A percentile compares a stretch with the other conserved stretches of the same genome.
Evolutionary conservation across 2,329 filamentous ascomycete species (phyloP).

Genomic region (Diaporthe capsici): DNA sequence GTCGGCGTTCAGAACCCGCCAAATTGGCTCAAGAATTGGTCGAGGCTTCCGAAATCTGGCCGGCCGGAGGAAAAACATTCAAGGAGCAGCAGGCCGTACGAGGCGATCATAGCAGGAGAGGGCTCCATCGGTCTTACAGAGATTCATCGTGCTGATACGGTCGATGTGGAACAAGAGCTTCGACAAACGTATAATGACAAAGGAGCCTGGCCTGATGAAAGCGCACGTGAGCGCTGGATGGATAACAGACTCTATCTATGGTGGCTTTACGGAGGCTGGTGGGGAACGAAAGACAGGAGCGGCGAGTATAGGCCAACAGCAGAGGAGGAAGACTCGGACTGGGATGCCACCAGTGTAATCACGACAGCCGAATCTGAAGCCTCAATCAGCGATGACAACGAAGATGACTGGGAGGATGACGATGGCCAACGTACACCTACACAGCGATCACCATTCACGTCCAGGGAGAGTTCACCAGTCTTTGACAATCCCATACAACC

Average conservation of each 20-base stretch:
- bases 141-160: slow-evolving; percentile 72
- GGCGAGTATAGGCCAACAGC: slow-evolving; percentile 78
- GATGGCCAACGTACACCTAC: slow-evolving; percentile 80
- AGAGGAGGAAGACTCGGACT: slow-evolving; percentile 60
- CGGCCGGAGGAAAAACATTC: slow-evolving; percentile 40
- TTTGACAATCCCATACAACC: slow-evolving; percentile 75
- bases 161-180: slow-evolving; percentile 87
- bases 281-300: slow-evolving; percentile 85
- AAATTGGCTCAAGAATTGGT: slow-evolving; percentile 71
- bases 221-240: slow-evolving; percentile 74
- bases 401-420: slow-evolving; percentile 50
- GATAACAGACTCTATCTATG: slow-evolving; percentile 84
- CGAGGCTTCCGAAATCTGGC: slow-evolving; percentile 55
- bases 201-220: slow-evolving; percentile 51
- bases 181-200: slow-evolving; percentile 63
- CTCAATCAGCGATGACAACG: slow-evolving; percentile 44
- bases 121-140: slow-evolving; percentile 59
- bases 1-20: slow-evolving; percentile 75
- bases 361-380: slow-evolving; percentile 64
- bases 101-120: slow-evolving; percentile 67
- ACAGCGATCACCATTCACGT: slow-evolving; percentile 66
- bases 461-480: slow-evolving; percentile 69
- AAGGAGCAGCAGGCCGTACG: slow-evolving; percentile 56
- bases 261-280: slow-evolving; percentile 88
- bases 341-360: slow-evolving; percentile 83